Base-by-base conservation (phyloP, 2,329 filamentous ascomycete species). In the Waltergamsia citrina region DNA sequence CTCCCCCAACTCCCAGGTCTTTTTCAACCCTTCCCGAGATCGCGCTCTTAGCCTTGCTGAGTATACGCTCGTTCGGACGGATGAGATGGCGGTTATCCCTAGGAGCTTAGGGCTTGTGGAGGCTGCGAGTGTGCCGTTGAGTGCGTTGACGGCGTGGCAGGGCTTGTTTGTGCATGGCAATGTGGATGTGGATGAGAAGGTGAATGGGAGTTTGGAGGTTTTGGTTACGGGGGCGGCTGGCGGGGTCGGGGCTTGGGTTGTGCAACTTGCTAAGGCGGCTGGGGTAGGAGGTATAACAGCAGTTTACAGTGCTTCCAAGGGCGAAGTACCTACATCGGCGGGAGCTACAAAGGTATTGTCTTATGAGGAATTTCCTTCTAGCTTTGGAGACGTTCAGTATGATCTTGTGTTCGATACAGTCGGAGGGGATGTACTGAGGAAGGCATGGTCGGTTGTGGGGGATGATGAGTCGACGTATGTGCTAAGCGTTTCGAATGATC, bases 61-160 rank as follows among this genome's bases (percentile, higher is more conserved):
- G 34, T 59, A 57, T 39, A 48, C 53, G 3, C 34, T 59, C 15
- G 51, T 46, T 0, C 38, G 44, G 2, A 46, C 51, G 39, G 17
- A 40, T 49, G 37, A 62, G 41, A 45, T 62, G 5, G 56, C 55
- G 1, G 41, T 47, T 7, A 51, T 52, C 24, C 59, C 60, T 0
- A 36, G 40, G 26, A 39, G 40, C 4, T 37, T 63, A 14, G 39
- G 34, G 21, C 57, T 53, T 48, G 46, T 46, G 4, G 48, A 59
- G 17, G 54, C 59, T 0, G 54, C 60, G 1, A 53, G 57, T 4
- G 49, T 53, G 22, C 60, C 60, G 3, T 45, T 63, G 16, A 59
- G 54, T 34, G 56, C 60, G 10, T 40, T 63, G 20, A 63, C 60
- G 1, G 60, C 59, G 4, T 60, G 51, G 37, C 60, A 63, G 41